phyloP scores from a whole-genome alignment of 2,329 filamentous ascomycete genomes.

The Alternaria ventricosa region DNA sequence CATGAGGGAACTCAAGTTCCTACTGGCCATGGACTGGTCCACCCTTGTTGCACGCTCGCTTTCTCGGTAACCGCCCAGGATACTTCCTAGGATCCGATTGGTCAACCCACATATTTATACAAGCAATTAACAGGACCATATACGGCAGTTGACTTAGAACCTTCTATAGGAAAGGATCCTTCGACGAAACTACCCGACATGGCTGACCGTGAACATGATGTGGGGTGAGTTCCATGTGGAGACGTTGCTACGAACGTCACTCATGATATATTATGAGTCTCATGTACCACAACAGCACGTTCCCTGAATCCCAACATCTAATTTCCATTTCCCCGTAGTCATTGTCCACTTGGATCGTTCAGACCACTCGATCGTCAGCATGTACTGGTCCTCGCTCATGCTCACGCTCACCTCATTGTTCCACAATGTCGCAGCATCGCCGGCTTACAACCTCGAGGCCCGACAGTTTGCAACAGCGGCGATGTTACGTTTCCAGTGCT shows the following conservation, averaged over 20 bases:
- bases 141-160: conserved; percentile 2
- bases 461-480: conserved; percentile 32
- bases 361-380: neutral
- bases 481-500: conserved; percentile 36
- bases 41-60: neutral
- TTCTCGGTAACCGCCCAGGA: neutral
- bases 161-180: neutral
- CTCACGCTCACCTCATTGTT: conserved; percentile 24
- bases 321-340: neutral
- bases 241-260: neutral
- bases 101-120: neutral
- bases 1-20: neutral
- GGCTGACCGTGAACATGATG: neutral
- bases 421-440: conserved; percentile 23
- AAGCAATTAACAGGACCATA: neutral
- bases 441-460: conserved; percentile 23
- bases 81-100: neutral
- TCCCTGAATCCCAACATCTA: neutral
- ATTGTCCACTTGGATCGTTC: too few species aligned
- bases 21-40: neutral
- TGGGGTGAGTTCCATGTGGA: conserved; percentile 1
- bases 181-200: neutral
- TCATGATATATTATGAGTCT: neutral
- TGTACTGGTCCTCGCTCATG: conserved; percentile 24
- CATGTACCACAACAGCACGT: neutral